Percentiles rank a stretch among this genome's conserved stretches.
phyloP scores from a whole-genome alignment of 768 basidiomycete genomes.

The Lactifluus piperatus region DNA sequence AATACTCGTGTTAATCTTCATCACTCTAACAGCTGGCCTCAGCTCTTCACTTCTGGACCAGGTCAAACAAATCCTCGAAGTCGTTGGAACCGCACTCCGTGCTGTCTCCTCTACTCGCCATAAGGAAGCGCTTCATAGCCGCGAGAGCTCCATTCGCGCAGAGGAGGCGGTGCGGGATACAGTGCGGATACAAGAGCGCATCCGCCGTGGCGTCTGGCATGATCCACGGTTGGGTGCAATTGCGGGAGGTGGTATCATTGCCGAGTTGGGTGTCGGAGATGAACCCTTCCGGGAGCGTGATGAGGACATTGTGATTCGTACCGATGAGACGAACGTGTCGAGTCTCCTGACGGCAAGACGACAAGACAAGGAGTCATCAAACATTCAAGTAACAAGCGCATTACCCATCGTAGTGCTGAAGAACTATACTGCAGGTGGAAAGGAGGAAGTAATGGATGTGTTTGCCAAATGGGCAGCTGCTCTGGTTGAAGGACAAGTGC shows the following conservation, averaged over 20 bases:
- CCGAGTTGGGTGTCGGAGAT: conserved; percentile 77
- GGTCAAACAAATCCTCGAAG: conserved; percentile 74
- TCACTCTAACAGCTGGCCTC: conserved; percentile 55
- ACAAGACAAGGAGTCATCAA: conserved; percentile 16
- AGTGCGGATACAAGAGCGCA: conserved; percentile 34
- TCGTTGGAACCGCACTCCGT: conserved; percentile 65
- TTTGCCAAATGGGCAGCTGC: conserved; percentile 80
- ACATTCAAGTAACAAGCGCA: conserved; percentile 44
- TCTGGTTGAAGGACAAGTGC: conserved; percentile 72
- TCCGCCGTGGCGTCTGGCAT: conserved; percentile 66
- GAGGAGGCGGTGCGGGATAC: conserved; percentile 32
- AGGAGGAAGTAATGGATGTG: conserved; percentile 65
- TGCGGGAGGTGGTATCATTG: conserved; percentile 80
- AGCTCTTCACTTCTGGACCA: conserved; percentile 74
- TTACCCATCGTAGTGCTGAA: conserved; percentile 84
- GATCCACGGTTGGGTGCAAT: conserved; percentile 81
- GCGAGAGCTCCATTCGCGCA: conserved; percentile 32
- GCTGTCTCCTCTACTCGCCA: conserved; percentile 47
- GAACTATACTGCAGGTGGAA: conserved; percentile 55
- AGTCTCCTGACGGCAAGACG: neutral
- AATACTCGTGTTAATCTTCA: neutral
- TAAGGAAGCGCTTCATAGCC: conserved; percentile 32
- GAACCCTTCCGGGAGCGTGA: conserved; percentile 43
- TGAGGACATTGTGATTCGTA: conserved; percentile 18
- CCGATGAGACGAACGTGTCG: neutral